phyloP scores from a whole-genome alignment of 768 basidiomycete genomes.

The Pleurotus sapidus region DNA sequence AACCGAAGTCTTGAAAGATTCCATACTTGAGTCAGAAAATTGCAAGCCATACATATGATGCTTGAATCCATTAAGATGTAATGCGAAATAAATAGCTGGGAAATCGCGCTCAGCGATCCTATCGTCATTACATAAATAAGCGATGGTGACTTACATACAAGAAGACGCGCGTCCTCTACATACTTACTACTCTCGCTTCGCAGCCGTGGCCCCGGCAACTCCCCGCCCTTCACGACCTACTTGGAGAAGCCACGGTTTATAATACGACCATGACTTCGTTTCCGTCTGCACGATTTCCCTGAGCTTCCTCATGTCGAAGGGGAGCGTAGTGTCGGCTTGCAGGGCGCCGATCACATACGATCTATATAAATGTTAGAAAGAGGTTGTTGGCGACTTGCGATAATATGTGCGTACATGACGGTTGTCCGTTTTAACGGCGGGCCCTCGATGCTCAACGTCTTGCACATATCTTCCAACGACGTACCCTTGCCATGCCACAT shows the following conservation, averaged over 20 bases:
- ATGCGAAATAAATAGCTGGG: too few species aligned
- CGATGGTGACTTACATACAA: too few species aligned
- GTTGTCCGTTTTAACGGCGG: slow-evolving; percentile 23
- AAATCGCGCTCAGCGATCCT: too few species aligned
- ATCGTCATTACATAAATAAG: too few species aligned
- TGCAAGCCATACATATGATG: too few species aligned
- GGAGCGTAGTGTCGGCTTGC: slow-evolving; percentile 21
- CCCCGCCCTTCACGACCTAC: slow-evolving; percentile 12
- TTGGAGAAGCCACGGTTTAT: slow-evolving; percentile 22
- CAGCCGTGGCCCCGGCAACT: too few species aligned
- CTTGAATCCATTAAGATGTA: too few species aligned
- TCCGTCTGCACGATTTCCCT: slow-evolving; percentile 29
- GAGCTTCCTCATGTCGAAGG: slow-evolving; percentile 25
- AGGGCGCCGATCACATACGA: slow-evolving; percentile 31
- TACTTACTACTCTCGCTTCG: too few species aligned
- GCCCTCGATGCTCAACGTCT: slow-evolving; percentile 17
- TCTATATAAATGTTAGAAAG: slow-evolving; percentile 11
- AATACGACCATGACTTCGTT: slow-evolving; percentile 23
- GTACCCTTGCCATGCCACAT: slow-evolving; percentile 27
- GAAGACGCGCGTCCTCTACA: too few species aligned
- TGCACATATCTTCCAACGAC: slow-evolving; percentile 27
- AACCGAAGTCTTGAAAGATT: too few species aligned
- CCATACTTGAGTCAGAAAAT: too few species aligned
- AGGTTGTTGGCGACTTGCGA: neutral
- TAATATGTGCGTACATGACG: slow-evolving; percentile 25